Evolutionary conservation across 2,329 filamentous ascomycete species (phyloP).

Genomic region (Thelonectria olida): DNA sequence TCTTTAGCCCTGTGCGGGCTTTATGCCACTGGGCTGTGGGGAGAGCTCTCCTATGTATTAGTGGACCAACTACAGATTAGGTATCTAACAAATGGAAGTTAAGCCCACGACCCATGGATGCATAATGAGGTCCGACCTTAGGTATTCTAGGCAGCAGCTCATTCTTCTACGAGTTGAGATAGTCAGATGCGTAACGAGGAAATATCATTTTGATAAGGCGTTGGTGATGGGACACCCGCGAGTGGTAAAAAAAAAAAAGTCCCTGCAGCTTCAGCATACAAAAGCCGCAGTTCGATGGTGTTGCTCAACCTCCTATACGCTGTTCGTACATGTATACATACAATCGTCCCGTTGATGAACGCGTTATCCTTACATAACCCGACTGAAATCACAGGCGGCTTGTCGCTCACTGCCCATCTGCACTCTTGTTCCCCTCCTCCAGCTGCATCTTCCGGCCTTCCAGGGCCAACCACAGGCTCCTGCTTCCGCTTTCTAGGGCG

Average conservation of each 20-base stretch:
- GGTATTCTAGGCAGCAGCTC: no score
- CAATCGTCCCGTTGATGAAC: conserved; percentile 24
- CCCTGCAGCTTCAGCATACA: neutral
- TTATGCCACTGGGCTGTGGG: no score
- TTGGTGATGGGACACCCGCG: neutral
- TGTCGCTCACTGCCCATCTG: conserved; percentile 20
- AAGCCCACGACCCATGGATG: no score
- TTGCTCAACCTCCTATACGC: conserved; percentile 19
- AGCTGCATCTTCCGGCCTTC: conserved; percentile 84
- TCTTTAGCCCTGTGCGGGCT: neutral
- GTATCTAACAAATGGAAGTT: no score
- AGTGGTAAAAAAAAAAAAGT: neutral
- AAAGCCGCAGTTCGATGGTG: conserved; percentile 1
- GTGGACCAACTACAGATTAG: no score
- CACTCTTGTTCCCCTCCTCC: conserved; percentile 63
- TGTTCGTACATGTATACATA: conserved; percentile 41
- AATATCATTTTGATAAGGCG: no score
- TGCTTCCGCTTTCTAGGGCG: conserved; percentile 81
- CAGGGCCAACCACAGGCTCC: conserved; percentile 86
- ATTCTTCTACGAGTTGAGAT: no score
- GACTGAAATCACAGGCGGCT: neutral
- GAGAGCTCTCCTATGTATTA: no score
- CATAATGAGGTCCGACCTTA: no score
- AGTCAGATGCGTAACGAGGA: no score
- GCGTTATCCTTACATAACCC: conserved; percentile 18